Conservation (phyloP, 2,329 filamentous ascomycete genomes). For the Sclerotinia minor region DNA sequence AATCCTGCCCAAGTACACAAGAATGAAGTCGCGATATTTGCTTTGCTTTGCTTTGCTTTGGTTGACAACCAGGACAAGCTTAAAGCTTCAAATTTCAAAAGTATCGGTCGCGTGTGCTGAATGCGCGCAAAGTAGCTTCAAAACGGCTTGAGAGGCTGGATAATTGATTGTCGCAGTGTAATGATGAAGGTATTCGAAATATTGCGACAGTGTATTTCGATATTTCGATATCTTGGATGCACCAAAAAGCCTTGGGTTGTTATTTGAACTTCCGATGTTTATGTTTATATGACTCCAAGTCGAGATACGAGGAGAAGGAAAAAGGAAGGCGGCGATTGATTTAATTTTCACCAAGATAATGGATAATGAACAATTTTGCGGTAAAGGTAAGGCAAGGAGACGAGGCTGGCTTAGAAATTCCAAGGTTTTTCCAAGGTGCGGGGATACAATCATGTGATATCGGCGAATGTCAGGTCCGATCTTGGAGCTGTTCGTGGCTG, state of each 20-base stretch:
- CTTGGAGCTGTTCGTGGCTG: too few relatives aligned
- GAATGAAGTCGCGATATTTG: slow-evolving; percentile 12
- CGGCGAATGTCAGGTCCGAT: not conserved
- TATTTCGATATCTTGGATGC: not conserved
- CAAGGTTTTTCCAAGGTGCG: slow-evolving; percentile 17
- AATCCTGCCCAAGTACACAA: not conserved
- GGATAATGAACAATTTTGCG: slow-evolving; percentile 9
- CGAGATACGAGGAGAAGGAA: not conserved
- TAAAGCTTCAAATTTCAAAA: not conserved
- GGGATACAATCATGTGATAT: slow-evolving; percentile 5
- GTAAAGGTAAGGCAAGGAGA: not conserved
- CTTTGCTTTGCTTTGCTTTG: not conserved
- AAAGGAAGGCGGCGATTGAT: slow-evolving; percentile 14
- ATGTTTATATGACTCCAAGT: not conserved
- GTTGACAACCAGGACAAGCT: slow-evolving; percentile 1
- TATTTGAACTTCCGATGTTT: not conserved
- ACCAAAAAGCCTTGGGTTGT: too few relatives aligned
- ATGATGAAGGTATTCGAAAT: not conserved
- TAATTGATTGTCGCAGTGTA: not conserved
- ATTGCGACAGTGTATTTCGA: not conserved
- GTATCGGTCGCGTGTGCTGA: not conserved
- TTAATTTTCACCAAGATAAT: slow-evolving; percentile 3
- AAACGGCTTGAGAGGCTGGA: not conserved
- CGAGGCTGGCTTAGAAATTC: slow-evolving; percentile 7
- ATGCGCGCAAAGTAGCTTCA: not conserved